Conservation (phyloP, 1,284 basidiomycete genomes). For the Phellopilus nigrolimitatus region DNA sequence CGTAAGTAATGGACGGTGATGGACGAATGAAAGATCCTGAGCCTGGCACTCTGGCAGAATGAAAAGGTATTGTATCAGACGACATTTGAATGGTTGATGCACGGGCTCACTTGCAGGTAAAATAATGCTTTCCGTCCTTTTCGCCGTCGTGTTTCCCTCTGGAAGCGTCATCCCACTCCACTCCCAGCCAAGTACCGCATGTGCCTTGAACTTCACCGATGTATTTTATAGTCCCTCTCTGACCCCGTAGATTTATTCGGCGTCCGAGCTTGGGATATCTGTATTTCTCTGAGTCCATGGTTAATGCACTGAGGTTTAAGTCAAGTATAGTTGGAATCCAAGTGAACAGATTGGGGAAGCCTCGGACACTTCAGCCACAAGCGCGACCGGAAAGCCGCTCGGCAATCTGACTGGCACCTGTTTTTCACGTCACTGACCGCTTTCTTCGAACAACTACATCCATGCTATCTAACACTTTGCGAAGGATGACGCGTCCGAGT, state of each 20-base stretch:
- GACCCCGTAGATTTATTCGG: conserved; percentile 27
- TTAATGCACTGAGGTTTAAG: neutral
- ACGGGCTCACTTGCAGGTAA: conserved; percentile 62
- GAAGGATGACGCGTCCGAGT: conserved; percentile 32
- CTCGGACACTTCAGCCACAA: neutral
- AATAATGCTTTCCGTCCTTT: conserved; percentile 77
- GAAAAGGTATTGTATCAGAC: conserved; percentile 12
- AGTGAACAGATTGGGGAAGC: neutral
- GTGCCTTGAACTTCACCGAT: conserved; percentile 64
- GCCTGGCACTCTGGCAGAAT: conserved; percentile 40
- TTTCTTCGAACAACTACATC: neutral
- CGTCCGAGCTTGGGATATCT: conserved; percentile 9
- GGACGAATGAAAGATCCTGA: conserved; percentile 76
- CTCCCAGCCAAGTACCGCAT: conserved; percentile 78
- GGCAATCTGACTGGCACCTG: neutral
- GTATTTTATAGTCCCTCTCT: conserved; percentile 69
- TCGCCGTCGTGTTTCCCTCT: conserved; percentile 86
- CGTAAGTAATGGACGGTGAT: conserved; percentile 51
- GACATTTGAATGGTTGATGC: conserved; percentile 5
- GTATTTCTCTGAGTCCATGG: neutral
- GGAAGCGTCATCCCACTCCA: conserved; percentile 88
- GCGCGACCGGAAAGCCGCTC: neutral
- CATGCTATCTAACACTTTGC: conserved; percentile 29
- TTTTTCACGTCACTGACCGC: neutral
- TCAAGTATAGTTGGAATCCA: neutral